A percentile compares a stretch with the other conserved stretches of the same genome.
Conservation (phyloP, 2,329 filamentous ascomycete genomes). For the Cadophora sp. region DNA sequence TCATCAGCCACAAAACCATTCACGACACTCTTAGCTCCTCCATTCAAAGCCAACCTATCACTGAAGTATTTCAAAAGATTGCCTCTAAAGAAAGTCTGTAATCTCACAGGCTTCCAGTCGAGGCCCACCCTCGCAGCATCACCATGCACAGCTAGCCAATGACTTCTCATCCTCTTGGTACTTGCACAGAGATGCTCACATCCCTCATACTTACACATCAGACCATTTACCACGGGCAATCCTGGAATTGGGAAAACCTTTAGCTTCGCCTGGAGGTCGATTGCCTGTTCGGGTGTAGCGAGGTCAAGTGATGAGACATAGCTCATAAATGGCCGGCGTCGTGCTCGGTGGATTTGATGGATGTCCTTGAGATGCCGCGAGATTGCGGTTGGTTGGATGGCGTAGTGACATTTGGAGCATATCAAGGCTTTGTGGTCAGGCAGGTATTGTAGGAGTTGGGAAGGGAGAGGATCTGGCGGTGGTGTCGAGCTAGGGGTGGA, state of each 20-base stretch:
- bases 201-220: conserved; percentile 35
- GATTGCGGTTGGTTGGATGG: conserved; percentile 38
- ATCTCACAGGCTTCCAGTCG: conserved; percentile 39
- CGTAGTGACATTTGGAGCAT: conserved; percentile 39
- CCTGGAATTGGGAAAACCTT: conserved; percentile 42
- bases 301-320: conserved; percentile 36
- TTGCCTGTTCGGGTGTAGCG: conserved; percentile 36
- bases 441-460: conserved; percentile 37
- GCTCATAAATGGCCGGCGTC: conserved; percentile 34
- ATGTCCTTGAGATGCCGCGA: conserved; percentile 40
- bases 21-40: neutral
- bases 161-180: conserved; percentile 46
- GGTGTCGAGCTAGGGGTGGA: neutral
- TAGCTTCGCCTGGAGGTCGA: conserved; percentile 21
- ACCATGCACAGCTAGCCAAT: conserved; percentile 42
- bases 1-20: neutral
- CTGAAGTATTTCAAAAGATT: conserved; percentile 43
- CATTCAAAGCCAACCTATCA: neutral
- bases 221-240: conserved; percentile 41
- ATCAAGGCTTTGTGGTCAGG: conserved; percentile 36
- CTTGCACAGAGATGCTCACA: conserved; percentile 44
- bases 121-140: conserved; percentile 21
- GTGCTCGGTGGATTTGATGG: conserved; percentile 33
- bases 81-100: conserved; percentile 45
- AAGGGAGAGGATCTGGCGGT: conserved; percentile 20